Evolutionary conservation across 1,284 basidiomycete genomes (phyloP).

Genomic region (Lignosus rhinocerotis): DNA sequence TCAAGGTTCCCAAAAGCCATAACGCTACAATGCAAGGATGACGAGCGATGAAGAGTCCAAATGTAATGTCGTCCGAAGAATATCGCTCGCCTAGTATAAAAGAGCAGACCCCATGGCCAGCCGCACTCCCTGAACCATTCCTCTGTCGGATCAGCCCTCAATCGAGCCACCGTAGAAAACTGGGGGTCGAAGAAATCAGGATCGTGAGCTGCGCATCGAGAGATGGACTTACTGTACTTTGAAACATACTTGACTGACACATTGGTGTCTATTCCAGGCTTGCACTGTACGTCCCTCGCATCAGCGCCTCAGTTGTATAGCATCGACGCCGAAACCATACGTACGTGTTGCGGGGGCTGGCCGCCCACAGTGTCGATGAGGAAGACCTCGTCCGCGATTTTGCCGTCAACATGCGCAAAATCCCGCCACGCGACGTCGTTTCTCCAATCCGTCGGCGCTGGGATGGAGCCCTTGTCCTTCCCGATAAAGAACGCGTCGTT

Average conservation of each 20-base stretch:
- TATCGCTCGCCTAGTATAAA: background rate
- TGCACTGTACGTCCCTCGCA: conserved; percentile 22
- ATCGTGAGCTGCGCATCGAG: background rate
- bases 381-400: conserved; percentile 53
- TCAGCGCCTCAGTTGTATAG: background rate
- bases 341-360: conserved; percentile 59
- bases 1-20: background rate
- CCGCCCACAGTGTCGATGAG: conserved; percentile 59
- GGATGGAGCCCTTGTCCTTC: conserved; percentile 41
- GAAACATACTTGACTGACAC: conserved; percentile 34
- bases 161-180: conserved; percentile 26
- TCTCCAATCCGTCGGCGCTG: conserved; percentile 44
- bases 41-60: background rate
- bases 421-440: conserved; percentile 60
- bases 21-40: background rate
- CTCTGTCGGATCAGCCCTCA: background rate
- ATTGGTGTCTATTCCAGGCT: conserved; percentile 23
- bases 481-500: conserved; percentile 49
- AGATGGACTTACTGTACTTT: conserved; percentile 31
- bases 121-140: background rate
- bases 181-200: background rate
- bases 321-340: conserved; percentile 15
- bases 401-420: conserved; percentile 47
- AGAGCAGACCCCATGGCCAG: background rate
- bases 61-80: background rate